Base-by-base conservation (phyloP, 768 basidiomycete species). In the Boletus vinaceobasis region DNA sequence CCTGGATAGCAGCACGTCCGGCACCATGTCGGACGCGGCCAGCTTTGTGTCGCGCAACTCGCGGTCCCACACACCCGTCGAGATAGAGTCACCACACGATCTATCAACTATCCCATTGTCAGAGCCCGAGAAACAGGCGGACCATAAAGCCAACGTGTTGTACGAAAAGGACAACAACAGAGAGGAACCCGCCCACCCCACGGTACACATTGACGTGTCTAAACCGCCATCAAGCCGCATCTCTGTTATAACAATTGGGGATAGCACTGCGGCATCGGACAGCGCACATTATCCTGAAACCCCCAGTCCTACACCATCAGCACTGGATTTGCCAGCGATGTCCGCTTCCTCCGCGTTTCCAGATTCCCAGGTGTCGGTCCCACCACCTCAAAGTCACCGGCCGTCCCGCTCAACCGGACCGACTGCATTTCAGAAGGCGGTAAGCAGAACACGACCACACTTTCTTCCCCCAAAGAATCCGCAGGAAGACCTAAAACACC, bases 391-490 rank as follows among this genome's bases (percentile, higher is more conserved):
- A 39, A 61, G 46, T 43, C 81, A 82, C 63, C 74, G 74, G 50
- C 68, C 72, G 37, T 71, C 76, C 31, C 82, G 82, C 21, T 85
- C 87, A 4, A 64, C 71, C 13, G 87, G 88, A 19, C 88, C 88
- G 10, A 89, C 86, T 60, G 68, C 74, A 5, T 77, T 95, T 43
- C 88, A 93, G 65, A 88, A 85, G 70, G 85, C 92, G 33, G 73
- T 88, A 48, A 92, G 88, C 70, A 87, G 83, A 69, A 96, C 93
- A 0, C 76, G 93, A n/a, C 93, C 90, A 17, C 71, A 78, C 5
- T 87, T 86, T 66, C 75, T 95, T n/a, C 93, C 93, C 23, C 93
- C 93, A 7, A 96, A 96, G 67, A 74, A 71, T 45, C 80, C 79
- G 29, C 66, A 80, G 54, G 93, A 96, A 70, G 93, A 95, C 65